phyloP scores from a whole-genome alignment of 2,329 filamentous ascomycete species.

The Ophiostoma ips region DNA sequence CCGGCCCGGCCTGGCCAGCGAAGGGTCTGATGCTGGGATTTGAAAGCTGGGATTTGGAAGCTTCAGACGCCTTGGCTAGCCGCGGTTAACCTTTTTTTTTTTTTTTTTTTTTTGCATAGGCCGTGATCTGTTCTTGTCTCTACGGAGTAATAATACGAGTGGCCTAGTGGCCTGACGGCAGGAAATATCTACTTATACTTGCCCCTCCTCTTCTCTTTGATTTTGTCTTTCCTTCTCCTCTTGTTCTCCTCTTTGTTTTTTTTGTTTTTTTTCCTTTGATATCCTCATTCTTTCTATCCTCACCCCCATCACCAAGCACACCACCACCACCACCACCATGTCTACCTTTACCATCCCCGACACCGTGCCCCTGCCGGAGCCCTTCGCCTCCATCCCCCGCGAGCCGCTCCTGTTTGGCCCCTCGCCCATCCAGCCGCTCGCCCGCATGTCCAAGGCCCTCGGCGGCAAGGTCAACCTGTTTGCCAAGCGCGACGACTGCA shows the following conservation, averaged over 20 bases:
- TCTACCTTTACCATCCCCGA: constrained; percentile 3
- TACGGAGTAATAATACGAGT: too few species aligned
- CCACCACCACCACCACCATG: constrained; percentile 1
- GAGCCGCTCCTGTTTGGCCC: constrained; percentile 50
- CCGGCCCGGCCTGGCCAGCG: neutral
- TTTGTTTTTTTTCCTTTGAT: neutral
- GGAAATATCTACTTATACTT: too few species aligned
- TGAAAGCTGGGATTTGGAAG: neutral
- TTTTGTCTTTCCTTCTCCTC: neutral
- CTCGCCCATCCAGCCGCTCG: constrained; percentile 53
- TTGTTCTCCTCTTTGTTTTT: neutral
- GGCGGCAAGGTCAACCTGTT: constrained; percentile 48
- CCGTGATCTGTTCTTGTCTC: too few species aligned
- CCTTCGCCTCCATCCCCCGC: constrained; percentile 49
- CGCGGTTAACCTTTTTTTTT: neutral
- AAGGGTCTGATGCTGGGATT: neutral
- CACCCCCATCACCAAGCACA: neutral
- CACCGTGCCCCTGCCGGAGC: constrained; percentile 33
- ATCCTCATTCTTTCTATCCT: neutral
- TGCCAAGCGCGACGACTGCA: constrained; percentile 60
- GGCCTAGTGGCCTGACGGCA: too few species aligned
- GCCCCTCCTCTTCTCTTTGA: too few species aligned
- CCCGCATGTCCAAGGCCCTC: constrained; percentile 48
- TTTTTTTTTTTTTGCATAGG: too few species aligned
- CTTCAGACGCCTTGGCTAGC: neutral